Evolutionary conservation across 768 basidiomycete species (phyloP).

Genomic region (Tricholoma sp.): DNA sequence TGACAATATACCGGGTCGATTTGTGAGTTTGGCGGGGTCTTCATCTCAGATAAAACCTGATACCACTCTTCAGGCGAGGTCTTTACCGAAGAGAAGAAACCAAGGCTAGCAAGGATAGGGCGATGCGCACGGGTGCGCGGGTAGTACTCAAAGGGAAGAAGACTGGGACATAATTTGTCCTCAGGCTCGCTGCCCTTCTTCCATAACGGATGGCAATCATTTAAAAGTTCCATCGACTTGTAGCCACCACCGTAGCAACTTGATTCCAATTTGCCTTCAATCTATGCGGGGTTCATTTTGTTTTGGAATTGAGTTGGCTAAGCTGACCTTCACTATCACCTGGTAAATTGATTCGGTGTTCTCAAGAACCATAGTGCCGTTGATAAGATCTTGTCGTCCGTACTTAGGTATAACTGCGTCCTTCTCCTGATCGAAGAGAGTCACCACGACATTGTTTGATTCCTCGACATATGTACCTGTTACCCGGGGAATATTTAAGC

Average conservation of each 20-base stretch:
- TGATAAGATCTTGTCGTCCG: constrained; percentile 34
- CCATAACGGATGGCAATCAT: constrained; percentile 32
- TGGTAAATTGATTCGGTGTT: constrained; percentile 31
- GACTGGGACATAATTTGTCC: constrained; percentile 18
- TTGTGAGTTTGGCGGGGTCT: constrained; percentile 26
- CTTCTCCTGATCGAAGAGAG: constrained; percentile 43
- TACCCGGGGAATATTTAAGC: constrained; percentile 17
- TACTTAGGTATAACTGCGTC: constrained; percentile 35
- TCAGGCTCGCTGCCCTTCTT: constrained; percentile 4
- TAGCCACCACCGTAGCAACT: constrained; percentile 31
- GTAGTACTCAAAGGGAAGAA: constrained; percentile 41
- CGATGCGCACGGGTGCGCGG: constrained; percentile 51
- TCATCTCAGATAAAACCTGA: constrained; percentile 39
- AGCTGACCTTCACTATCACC: constrained; percentile 40
- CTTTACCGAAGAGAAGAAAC: constrained; percentile 57
- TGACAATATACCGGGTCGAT: constrained; percentile 42
- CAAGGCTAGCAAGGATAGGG: constrained; percentile 41
- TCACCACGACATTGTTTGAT: constrained; percentile 32
- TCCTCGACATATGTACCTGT: constrained; percentile 37
- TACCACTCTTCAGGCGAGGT: constrained; percentile 63
- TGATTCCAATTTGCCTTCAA: constrained; percentile 37
- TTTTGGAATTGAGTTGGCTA: background rate
- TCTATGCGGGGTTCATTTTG: constrained; percentile 19
- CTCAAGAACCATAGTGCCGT: constrained; percentile 40
- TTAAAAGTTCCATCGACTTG: constrained; percentile 27